Conservation (phyloP, 2,329 filamentous ascomycete genomes). For the Rutstroemia sp. region DNA sequence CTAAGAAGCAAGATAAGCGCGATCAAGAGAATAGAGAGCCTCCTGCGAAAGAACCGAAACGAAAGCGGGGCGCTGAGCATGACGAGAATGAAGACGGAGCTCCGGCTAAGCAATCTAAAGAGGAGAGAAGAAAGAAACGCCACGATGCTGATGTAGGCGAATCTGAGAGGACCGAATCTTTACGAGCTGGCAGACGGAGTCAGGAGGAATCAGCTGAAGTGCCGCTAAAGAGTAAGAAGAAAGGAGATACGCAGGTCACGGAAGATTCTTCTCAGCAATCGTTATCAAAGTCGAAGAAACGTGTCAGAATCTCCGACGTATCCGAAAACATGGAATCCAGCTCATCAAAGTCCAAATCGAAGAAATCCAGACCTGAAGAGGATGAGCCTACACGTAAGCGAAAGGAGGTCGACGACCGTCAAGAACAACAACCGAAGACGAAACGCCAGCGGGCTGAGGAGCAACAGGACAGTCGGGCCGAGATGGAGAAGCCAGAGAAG, state of each 20-base stretch:
- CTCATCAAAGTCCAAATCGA: neutral
- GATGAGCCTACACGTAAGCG: conserved; percentile 2
- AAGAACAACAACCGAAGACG: conserved; percentile 5
- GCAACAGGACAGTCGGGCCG: neutral
- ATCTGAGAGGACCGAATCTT: neutral
- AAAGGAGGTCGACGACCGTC: neutral
- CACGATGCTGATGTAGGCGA: neutral
- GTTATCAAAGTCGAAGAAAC: conserved; percentile 2
- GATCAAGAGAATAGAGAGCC: neutral
- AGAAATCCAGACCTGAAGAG: neutral
- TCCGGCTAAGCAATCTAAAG: neutral
- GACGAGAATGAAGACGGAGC: no score
- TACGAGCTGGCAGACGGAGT: neutral
- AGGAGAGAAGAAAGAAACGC: neutral
- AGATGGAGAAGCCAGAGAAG: conserved; percentile 10
- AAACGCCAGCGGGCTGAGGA: conserved; percentile 9
- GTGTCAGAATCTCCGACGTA: conserved; percentile 1
- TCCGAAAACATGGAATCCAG: neutral
- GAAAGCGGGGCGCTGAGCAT: no score
- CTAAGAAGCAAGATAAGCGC: neutral
- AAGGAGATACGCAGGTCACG: neutral
- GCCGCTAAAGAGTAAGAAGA: neutral
- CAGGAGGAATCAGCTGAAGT: neutral
- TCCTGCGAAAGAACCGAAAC: no score
- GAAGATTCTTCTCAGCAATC: neutral